A percentile compares a stretch with the other conserved stretches of the same genome.
Conservation (phyloP, 805 yeast genomes). For the Clavispora phyllophila region DNA sequence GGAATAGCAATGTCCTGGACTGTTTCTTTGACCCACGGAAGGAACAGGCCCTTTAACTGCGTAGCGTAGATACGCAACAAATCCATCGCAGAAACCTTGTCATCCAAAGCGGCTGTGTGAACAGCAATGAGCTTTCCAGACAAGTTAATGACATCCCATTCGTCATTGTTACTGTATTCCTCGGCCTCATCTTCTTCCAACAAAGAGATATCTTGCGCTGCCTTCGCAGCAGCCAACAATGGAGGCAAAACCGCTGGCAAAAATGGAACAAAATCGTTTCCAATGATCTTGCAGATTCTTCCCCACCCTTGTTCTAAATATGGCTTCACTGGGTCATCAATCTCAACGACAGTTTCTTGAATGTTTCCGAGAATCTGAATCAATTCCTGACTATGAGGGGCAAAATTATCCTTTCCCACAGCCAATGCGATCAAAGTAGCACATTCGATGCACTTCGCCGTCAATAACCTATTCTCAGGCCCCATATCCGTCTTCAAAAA, state of each 20-base stretch:
- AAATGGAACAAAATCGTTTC: constrained; percentile 79
- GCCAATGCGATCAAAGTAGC: constrained; percentile 91
- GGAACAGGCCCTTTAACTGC: constrained; percentile 75
- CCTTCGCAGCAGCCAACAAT: constrained; percentile 78
- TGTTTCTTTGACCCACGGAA: constrained; percentile 75
- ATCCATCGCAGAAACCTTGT: constrained; percentile 89
- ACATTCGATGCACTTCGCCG: constrained; percentile 94
- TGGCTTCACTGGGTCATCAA: constrained; percentile 85
- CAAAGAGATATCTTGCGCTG: constrained; percentile 81
- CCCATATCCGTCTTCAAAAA: constrained; percentile 78
- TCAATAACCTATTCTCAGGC: constrained; percentile 69
- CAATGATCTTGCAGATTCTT: constrained; percentile 80
- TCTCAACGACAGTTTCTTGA: constrained; percentile 53
- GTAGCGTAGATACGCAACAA: constrained; percentile 79
- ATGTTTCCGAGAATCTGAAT: constrained; percentile 66
- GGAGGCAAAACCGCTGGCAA: constrained; percentile 86
- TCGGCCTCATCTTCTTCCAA: constrained; percentile 87
- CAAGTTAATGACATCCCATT: constrained; percentile 90
- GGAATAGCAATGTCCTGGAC: constrained; percentile 79
- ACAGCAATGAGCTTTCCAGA: constrained; percentile 93
- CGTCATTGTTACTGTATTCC: constrained; percentile 76
- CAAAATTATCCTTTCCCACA: constrained; percentile 87
- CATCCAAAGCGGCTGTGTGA: constrained; percentile 91
- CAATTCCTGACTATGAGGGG: constrained; percentile 67
- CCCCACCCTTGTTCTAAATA: constrained; percentile 96